These are phyloP conservation scores for Wickerhamomyces sp. DNA, from an alignment of 1,139 yeast genomes.

Conservation along the genomic window DNA sequence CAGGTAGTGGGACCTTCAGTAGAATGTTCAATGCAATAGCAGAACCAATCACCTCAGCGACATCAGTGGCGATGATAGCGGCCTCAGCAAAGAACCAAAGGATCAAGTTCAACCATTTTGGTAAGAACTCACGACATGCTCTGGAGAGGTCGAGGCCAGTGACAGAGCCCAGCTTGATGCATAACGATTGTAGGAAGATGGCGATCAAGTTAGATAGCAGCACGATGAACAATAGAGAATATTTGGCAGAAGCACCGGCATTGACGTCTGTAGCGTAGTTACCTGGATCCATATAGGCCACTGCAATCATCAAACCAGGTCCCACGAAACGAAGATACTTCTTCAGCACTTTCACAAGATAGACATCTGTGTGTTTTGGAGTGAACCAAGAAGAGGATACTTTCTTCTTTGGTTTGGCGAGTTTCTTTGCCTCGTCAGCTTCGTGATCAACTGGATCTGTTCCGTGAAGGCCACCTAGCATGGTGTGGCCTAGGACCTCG, in stretches of 20 bases:
- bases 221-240: constrained; percentile 59
- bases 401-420: background rate
- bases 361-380: constrained; percentile 13
- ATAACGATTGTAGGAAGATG: constrained; percentile 63
- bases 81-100: constrained; percentile 70
- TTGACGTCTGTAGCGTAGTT: constrained; percentile 75
- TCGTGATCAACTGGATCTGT: background rate
- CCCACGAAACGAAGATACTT: constrained; percentile 64
- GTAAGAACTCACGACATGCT: constrained; percentile 58
- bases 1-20: constrained; percentile 64
- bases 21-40: constrained; percentile 77
- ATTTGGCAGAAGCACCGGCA: constrained; percentile 70
- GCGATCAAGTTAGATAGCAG: constrained; percentile 68
- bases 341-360: constrained; percentile 24
- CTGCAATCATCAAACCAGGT: constrained; percentile 72
- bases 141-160: constrained; percentile 76
- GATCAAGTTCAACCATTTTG: constrained; percentile 49
- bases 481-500: constrained; percentile 15
- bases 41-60: constrained; percentile 86
- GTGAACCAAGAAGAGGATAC: constrained; percentile 9
- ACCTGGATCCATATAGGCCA: constrained; percentile 85
- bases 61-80: constrained; percentile 80
- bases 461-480: constrained; percentile 18
- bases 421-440: background rate
- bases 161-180: constrained; percentile 73